Conservation (phyloP, 192 early-diverging fungal species). For the Glomus cerebriforme region DNA sequence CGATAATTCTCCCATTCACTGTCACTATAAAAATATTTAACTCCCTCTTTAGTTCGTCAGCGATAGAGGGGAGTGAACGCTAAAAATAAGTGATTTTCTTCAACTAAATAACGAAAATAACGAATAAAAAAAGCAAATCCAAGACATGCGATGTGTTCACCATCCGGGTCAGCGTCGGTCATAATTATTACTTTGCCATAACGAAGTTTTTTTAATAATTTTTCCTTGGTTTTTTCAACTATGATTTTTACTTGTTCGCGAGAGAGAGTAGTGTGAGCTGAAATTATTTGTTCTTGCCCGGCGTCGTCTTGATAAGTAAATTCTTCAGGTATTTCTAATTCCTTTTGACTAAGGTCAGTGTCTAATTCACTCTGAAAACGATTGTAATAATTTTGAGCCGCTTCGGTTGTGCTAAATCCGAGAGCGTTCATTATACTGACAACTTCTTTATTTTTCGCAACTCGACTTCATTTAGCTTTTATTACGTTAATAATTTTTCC, state of each 20-base stretch:
- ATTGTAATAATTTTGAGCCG: slow-evolving; percentile 21
- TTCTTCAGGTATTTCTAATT: slow-evolving; percentile 20
- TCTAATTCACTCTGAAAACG: slow-evolving; percentile 19
- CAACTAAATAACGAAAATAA: slow-evolving; percentile 26
- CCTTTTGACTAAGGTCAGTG: background rate
- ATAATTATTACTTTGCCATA: slow-evolving; percentile 22
- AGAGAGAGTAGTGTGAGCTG: background rate
- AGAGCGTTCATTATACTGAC: slow-evolving; percentile 14
- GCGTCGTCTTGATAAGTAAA: slow-evolving; percentile 13
- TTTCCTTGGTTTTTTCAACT: slow-evolving; percentile 6
- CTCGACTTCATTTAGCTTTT: background rate
- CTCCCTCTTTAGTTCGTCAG: slow-evolving; percentile 17
- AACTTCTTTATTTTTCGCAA: slow-evolving; percentile 14
- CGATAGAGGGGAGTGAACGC: slow-evolving; percentile 20
- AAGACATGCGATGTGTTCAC: slow-evolving; percentile 12
- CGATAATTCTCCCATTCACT: background rate
- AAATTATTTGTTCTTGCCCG: slow-evolving; percentile 8
- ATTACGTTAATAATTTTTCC: slow-evolving; percentile 27
- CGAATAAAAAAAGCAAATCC: slow-evolving; percentile 22
- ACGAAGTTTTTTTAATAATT: slow-evolving; percentile 21
- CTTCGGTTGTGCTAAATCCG: slow-evolving; percentile 14
- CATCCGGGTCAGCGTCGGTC: slow-evolving; percentile 19
- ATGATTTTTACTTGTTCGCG: background rate
- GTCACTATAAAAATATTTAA: slow-evolving; percentile 14
- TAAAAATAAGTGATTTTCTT: background rate